Evolutionary conservation across 2,329 filamentous ascomycete genomes (phyloP).

Genomic region (Aspergillus sp.): DNA sequence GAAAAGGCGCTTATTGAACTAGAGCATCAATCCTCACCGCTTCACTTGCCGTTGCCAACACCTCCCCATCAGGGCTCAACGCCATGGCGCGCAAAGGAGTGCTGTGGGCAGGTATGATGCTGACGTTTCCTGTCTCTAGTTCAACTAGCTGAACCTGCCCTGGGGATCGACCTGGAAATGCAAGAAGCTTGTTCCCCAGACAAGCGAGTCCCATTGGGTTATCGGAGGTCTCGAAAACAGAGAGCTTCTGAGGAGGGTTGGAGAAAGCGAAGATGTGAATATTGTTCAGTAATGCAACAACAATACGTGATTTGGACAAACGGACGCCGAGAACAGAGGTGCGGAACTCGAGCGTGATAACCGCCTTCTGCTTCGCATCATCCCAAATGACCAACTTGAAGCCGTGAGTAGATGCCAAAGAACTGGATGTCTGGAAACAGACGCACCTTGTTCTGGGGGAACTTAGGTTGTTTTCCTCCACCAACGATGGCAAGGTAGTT

Average conservation of each 20-base stretch:
- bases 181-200: constrained; percentile 67
- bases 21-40: constrained; percentile 43
- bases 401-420: not conserved
- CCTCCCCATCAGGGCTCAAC: constrained; percentile 71
- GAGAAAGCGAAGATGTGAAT: constrained; percentile 77
- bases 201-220: constrained; percentile 79
- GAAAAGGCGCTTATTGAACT: constrained; percentile 1
- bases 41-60: constrained; percentile 87
- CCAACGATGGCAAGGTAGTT: constrained; percentile 88
- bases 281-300: constrained; percentile 76
- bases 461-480: constrained; percentile 79
- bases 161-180: constrained; percentile 78
- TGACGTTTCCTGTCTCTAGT: constrained; percentile 72
- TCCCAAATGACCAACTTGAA: constrained; percentile 78
- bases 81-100: constrained; percentile 72
- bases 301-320: constrained; percentile 69
- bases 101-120: constrained; percentile 87
- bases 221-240: constrained; percentile 78
- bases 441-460: constrained; percentile 74
- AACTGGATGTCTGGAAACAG: not conserved
- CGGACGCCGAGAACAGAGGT: constrained; percentile 77
- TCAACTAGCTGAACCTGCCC: constrained; percentile 90
- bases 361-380: constrained; percentile 69
- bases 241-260: constrained; percentile 64
- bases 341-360: constrained; percentile 72